Conservation (phyloP, 2,329 filamentous ascomycete species). For the Parastagonospora nodorum region DNA sequence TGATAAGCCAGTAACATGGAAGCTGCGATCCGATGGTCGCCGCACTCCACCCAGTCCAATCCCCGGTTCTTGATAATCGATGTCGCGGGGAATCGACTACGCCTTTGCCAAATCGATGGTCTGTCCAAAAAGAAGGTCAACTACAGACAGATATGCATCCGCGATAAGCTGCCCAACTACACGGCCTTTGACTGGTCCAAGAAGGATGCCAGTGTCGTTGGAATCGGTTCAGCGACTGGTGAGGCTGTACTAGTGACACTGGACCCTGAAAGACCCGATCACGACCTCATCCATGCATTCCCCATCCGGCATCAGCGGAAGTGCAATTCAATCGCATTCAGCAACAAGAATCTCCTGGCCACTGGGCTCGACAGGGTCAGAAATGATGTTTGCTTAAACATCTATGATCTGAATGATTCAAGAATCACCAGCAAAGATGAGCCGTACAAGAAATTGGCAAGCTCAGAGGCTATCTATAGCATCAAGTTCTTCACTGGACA, state of each 20-base stretch:
- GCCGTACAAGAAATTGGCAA: slow-evolving; percentile 62
- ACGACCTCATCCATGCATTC: slow-evolving; percentile 63
- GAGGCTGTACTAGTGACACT: slow-evolving; percentile 76
- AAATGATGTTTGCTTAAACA: slow-evolving; percentile 80
- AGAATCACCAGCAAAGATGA: slow-evolving; percentile 59
- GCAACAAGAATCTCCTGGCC: slow-evolving; percentile 70
- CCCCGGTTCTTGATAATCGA: slow-evolving; percentile 67
- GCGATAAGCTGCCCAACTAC: slow-evolving; percentile 63
- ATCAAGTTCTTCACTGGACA: slow-evolving; percentile 81
- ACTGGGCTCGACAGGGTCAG: slow-evolving; percentile 80
- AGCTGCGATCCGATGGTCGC: slow-evolving; percentile 68
- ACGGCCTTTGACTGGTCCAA: slow-evolving; percentile 71
- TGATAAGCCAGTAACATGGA: slow-evolving; percentile 53
- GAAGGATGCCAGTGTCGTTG: slow-evolving; percentile 68
- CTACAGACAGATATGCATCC: slow-evolving; percentile 59
- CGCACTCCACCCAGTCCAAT: slow-evolving; percentile 57
- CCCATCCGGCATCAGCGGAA: slow-evolving; percentile 75
- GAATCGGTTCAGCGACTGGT: slow-evolving; percentile 75
- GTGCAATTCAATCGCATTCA: slow-evolving; percentile 83
- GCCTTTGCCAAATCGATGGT: slow-evolving; percentile 58
- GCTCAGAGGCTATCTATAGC: slow-evolving; percentile 75
- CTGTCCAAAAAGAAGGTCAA: slow-evolving; percentile 48
- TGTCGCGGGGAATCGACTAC: slow-evolving; percentile 63
- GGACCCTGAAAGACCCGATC: slow-evolving; percentile 61
- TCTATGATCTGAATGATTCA: slow-evolving; percentile 73